Evolutionary conservation across 176 grass and related monocot species (phyloP).

Genomic region (Avena insularis): DNA sequence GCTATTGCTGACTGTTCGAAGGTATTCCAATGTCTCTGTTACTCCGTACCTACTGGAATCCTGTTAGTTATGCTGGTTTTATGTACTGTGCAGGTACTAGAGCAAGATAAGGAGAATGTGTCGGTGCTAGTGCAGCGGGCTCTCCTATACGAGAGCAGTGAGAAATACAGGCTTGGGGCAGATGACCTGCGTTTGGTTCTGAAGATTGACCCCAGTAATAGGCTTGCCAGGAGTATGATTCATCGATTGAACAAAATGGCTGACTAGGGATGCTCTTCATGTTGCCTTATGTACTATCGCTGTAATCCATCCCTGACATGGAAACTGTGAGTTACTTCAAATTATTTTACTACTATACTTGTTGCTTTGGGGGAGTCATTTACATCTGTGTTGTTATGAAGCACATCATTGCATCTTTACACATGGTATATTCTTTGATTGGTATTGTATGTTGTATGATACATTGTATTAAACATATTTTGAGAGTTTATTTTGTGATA

Average conservation of each 20-base stretch:
- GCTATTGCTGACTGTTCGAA: constrained; percentile 98
- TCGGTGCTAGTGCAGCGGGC: constrained; percentile 85
- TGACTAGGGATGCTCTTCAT: constrained; percentile 64
- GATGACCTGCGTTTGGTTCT: constrained; percentile 97
- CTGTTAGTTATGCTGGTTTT: constrained; percentile 30
- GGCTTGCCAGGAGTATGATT: constrained; percentile 95
- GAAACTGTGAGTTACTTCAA: constrained; percentile 49
- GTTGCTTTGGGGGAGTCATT: constrained; percentile 47
- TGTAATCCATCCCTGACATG: constrained; percentile 41
- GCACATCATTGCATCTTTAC: constrained; percentile 36
- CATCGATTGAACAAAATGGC: constrained; percentile 96
- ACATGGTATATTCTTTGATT: constrained; percentile 58
- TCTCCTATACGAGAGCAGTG: constrained; percentile 91
- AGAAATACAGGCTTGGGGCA: constrained; percentile 94
- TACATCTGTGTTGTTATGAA: constrained; percentile 39
- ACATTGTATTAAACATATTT: constrained; percentile 52
- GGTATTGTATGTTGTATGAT: constrained; percentile 61
- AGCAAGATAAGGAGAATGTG: constrained; percentile 82
- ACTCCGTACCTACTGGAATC: not conserved
- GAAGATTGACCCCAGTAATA: constrained; percentile 90
- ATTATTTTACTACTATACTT: constrained; percentile 54
- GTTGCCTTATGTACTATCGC: constrained; percentile 41
- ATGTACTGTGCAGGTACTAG: constrained; percentile 67
- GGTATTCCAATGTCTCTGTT: constrained; percentile 44
- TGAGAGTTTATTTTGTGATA: constrained; percentile 24